A percentile compares a stretch with the other conserved stretches of the same genome.
phyloP scores from a whole-genome alignment of 2,329 filamentous ascomycete genomes.

The Sporothrix protearum region DNA sequence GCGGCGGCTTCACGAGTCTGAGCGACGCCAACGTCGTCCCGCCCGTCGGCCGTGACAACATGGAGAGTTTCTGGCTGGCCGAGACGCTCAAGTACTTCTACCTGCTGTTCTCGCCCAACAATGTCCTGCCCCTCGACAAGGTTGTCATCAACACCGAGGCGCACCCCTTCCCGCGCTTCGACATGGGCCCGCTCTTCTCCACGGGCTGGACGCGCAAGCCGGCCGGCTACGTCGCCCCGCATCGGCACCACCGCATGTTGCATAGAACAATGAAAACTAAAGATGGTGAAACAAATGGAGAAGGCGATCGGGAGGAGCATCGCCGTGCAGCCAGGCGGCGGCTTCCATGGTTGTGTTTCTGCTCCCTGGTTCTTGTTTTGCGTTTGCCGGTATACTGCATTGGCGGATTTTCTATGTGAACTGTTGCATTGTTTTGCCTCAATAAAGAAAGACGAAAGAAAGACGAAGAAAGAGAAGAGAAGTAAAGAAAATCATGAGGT shows the following conservation, averaged over 20 bases:
- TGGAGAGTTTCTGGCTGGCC: constrained; percentile 99
- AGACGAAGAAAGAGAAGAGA: background rate
- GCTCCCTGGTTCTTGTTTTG: background rate
- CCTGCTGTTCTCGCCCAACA: constrained; percentile 80
- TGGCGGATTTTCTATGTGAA: background rate
- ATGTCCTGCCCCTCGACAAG: constrained; percentile 78
- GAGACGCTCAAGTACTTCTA: constrained; percentile 99
- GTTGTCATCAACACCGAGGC: constrained; percentile 96
- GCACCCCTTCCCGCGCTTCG: constrained; percentile 83
- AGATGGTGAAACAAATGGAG: background rate
- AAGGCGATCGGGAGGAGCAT: background rate
- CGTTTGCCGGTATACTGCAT: background rate
- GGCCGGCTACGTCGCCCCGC: background rate
- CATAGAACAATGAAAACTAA: background rate
- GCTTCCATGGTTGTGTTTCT: background rate
- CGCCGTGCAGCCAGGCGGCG: background rate
- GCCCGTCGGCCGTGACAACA: constrained; percentile 73
- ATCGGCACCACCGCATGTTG: background rate
- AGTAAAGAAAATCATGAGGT: background rate
- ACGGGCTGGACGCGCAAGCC: constrained; percentile 74
- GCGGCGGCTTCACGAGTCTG: constrained; percentile 78
- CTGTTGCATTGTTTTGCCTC: background rate
- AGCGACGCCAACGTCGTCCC: constrained; percentile 70
- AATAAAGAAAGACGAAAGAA: background rate
- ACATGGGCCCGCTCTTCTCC: constrained; percentile 70